Evolutionary conservation across 768 basidiomycete genomes (phyloP), one percentile per base, ranked within the genome.

Genomic region (Russula griseocarnosa): DNA sequence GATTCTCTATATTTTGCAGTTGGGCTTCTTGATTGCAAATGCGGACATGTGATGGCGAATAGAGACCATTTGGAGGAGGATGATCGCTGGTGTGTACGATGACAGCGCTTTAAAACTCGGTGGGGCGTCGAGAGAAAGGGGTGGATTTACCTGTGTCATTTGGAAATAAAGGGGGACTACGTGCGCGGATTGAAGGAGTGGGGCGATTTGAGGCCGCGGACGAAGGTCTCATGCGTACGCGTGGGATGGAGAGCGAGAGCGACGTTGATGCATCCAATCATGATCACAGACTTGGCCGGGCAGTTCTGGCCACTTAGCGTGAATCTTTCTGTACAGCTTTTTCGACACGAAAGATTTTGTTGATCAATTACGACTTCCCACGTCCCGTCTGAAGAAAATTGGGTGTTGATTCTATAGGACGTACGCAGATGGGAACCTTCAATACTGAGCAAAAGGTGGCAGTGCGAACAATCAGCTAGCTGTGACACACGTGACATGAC

Each of bases 11-110:
- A 44, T 71, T 79, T 68, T 86, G 82, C 40, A 91, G 74, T 69
- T 92, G 88, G 22, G 90, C 90, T 77, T 91, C 88, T 71, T 92
- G 88, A 69, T 92, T 89, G 66, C 90, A 78, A 69, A 92, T 92
- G 71, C 81, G 68, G 88, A 90, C 76, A 92, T 86, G 65, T 92
- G 90, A 69, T 83, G 86, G 61, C 90, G 84, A 58, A 91, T 79
- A 66, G 85, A 82, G 71, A 91, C 90, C 92, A 70, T 55, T 70
- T 32, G 11, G 5, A 40, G 38, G 38, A 14, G 38, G n/a, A n/a
- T n/a, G n/a, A n/a, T n/a, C n/a, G n/a, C n/a, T n/a, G n/a, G n/a
- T n/a, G n/a, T n/a, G n/a, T n/a, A n/a, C n/a, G n/a, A n/a, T n/a
- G n/a, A 30, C 5, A 18, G 38, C 16, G 38, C 34, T 22, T 16